Conservation (phyloP, 2,329 filamentous ascomycete genomes). For the Byssochlamys sp. region DNA sequence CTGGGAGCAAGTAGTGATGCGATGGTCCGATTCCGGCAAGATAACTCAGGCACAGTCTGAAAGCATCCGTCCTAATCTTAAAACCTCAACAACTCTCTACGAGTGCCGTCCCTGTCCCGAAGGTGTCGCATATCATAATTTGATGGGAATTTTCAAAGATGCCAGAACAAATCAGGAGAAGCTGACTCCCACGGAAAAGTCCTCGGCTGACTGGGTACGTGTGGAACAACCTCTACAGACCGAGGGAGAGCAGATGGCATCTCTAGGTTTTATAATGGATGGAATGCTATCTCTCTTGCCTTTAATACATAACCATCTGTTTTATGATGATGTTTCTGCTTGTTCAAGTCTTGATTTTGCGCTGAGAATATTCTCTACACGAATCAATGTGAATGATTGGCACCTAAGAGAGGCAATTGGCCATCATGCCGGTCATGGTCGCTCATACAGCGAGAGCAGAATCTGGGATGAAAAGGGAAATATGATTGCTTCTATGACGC, state of each 20-base stretch:
- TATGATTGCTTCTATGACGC: conserved; percentile 40
- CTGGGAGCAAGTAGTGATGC: conserved; percentile 6
- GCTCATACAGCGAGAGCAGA: conserved; percentile 37
- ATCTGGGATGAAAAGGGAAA: conserved; percentile 38
- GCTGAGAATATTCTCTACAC: conserved; percentile 33
- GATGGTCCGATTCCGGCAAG: conserved; percentile 14
- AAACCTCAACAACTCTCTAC: conserved; percentile 19
- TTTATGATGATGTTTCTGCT: conserved; percentile 36
- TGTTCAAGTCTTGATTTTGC: conserved; percentile 43
- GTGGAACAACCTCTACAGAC: conserved; percentile 11
- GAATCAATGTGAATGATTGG: conserved; percentile 35
- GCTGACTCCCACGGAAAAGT: conserved; percentile 28
- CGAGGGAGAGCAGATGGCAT: conserved; percentile 26
- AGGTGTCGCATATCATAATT: conserved; percentile 37
- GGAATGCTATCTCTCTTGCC: conserved; percentile 37
- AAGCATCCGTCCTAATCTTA: conserved; percentile 20
- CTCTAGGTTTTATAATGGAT: conserved; percentile 39
- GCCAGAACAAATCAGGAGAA: conserved; percentile 26
- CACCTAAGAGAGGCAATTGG: conserved; percentile 36
- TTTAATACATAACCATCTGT: conserved; percentile 34
- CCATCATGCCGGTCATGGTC: conserved; percentile 29
- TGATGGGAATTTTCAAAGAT: conserved; percentile 32
- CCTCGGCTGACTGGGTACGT: conserved; percentile 37
- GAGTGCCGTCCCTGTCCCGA: conserved; percentile 30
- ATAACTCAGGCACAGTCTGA: conserved; percentile 15